A percentile compares a stretch with the other conserved stretches of the same genome.
These are phyloP conservation scores for Saturnispora quitensis DNA, from an alignment of 805 yeast genomes.

Conservation along the genomic window DNA sequence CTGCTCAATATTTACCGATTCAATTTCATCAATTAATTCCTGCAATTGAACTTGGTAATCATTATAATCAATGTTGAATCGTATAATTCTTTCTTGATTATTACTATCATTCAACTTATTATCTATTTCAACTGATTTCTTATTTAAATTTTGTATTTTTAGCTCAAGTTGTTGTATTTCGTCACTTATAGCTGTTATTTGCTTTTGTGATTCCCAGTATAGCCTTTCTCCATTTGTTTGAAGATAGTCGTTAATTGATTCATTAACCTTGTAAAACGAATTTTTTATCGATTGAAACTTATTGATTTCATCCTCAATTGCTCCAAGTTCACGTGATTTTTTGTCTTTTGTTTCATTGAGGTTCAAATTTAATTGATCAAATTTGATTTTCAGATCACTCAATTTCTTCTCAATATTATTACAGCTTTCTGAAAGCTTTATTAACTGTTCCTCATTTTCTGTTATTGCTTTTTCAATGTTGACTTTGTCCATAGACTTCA, in stretches of 20 bases:
- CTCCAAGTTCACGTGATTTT: background rate
- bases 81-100: constrained; percentile 51
- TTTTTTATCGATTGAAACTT: constrained; percentile 36
- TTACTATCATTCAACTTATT: constrained; percentile 43
- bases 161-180: constrained; percentile 1
- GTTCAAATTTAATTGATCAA: background rate
- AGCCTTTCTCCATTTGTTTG: constrained; percentile 26
- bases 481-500: constrained; percentile 38
- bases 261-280: constrained; percentile 33
- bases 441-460: constrained; percentile 25
- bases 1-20: constrained; percentile 31
- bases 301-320: constrained; percentile 8
- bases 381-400: background rate
- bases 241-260: constrained; percentile 32
- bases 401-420: background rate
- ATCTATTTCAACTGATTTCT: constrained; percentile 57
- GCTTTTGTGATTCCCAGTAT: constrained; percentile 20
- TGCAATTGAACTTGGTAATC: constrained; percentile 32
- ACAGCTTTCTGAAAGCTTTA: constrained; percentile 5
- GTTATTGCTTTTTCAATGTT: constrained; percentile 31
- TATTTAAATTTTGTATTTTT: constrained; percentile 33
- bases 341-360: background rate
- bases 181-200: constrained; percentile 20
- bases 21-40: constrained; percentile 17
- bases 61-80: constrained; percentile 35